phyloP scores from a whole-genome alignment of 1,284 basidiomycete genomes.

The Sanghuangporus weigelae region DNA sequence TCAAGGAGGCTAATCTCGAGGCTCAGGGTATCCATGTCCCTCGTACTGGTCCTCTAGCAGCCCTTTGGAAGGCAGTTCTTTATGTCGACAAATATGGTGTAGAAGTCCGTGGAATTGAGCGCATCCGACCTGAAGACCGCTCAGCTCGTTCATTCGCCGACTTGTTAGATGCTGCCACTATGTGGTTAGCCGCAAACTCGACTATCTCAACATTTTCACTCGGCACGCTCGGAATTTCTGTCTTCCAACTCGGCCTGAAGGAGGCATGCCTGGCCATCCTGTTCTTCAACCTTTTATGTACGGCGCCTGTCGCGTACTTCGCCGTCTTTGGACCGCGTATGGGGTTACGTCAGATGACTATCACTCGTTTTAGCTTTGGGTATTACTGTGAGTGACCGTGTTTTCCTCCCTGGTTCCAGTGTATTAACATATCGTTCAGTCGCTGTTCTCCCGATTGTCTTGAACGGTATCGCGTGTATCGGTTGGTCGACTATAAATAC shows the following conservation, averaged over 20 bases:
- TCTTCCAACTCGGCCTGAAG: constrained; percentile 27
- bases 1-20: constrained; percentile 14
- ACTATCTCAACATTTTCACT: constrained; percentile 29
- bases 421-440: constrained; percentile 11
- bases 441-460: constrained; percentile 24
- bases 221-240: constrained; percentile 29
- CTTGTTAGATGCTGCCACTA: constrained; percentile 18
- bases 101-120: constrained; percentile 28
- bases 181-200: constrained; percentile 28
- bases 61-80: constrained; percentile 24
- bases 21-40: constrained; percentile 15
- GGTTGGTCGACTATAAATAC: constrained; percentile 34
- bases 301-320: constrained; percentile 31
- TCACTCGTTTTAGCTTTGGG: constrained; percentile 31
- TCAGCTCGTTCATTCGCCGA: constrained; percentile 11
- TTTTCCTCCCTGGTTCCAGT: not conserved
- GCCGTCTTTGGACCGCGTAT: constrained; percentile 31
- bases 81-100: constrained; percentile 26
- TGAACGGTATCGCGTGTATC: constrained; percentile 30
- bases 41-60: constrained; percentile 4
- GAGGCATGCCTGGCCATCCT: constrained; percentile 31
- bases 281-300: constrained; percentile 34
- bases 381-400: constrained; percentile 20
- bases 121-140: constrained; percentile 24
- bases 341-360: constrained; percentile 33